A percentile compares a stretch with the other conserved stretches of the same genome.
Evolutionary conservation across 345 rosid species (phyloP).

Genomic region (Hibiscus syriacus): DNA sequence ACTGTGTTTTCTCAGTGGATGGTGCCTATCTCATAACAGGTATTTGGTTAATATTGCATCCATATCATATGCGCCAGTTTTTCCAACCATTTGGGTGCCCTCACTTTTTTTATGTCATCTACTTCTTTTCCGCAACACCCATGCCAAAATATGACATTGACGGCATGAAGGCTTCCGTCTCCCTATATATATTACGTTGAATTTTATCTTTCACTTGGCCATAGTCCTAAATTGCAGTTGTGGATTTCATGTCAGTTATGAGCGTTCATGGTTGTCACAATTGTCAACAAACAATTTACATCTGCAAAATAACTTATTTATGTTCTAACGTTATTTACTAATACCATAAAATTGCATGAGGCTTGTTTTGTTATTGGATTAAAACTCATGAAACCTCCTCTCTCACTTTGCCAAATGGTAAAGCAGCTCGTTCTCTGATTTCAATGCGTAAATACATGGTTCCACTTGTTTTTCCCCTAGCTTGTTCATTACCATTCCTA

Average conservation of each 20-base stretch:
- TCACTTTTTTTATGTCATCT: background rate
- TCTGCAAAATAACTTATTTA: background rate
- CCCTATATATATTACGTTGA: background rate
- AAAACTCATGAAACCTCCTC: background rate
- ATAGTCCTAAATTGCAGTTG: background rate
- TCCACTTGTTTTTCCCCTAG: background rate
- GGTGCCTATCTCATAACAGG: constrained; percentile 96
- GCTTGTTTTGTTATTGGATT: background rate
- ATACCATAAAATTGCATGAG: background rate
- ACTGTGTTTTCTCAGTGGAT: constrained; percentile 95
- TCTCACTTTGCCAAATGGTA: background rate
- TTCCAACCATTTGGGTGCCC: background rate
- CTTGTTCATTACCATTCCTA: too few species aligned
- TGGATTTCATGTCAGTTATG: background rate
- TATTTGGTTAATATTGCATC: constrained; percentile 11
- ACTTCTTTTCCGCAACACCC: background rate
- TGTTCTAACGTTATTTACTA: background rate
- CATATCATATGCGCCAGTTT: background rate
- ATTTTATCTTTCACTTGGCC: background rate
- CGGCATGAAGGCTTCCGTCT: background rate
- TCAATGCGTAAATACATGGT: background rate
- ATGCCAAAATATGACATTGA: too few species aligned
- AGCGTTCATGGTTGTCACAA: background rate
- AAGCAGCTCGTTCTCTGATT: background rate
- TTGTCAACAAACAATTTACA: background rate